Percentiles rank a stretch among this genome's conserved stretches.
Evolutionary conservation across 2,329 filamentous ascomycete species (phyloP).

Genomic region (Colletotrichum sp.): DNA sequence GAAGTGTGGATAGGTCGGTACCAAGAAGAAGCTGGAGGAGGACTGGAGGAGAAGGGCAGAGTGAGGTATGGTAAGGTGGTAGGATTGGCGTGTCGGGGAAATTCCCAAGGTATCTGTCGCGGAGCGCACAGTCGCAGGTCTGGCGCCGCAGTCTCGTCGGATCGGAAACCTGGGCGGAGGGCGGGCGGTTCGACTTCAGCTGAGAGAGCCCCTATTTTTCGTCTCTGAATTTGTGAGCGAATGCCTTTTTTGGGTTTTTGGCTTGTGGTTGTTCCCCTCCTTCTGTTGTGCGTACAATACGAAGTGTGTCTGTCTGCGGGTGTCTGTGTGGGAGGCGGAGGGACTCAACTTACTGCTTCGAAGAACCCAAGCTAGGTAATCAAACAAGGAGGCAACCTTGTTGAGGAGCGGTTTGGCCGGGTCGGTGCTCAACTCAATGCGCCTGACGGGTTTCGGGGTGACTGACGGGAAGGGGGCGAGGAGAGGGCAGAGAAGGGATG

Average conservation of each 20-base stretch:
- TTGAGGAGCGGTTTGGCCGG: slow-evolving; percentile 1
- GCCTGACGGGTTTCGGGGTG: slow-evolving; percentile 19
- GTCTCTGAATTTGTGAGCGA: not conserved
- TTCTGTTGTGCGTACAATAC: not conserved
- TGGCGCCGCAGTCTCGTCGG: slow-evolving; percentile 2
- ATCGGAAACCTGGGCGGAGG: not conserved
- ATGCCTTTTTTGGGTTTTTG: not conserved
- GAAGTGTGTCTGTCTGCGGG: not conserved
- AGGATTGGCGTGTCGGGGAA: not conserved
- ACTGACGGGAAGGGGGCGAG: slow-evolving; percentile 7
- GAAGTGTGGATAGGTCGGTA: not conserved
- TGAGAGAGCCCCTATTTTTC: slow-evolving; percentile 7
- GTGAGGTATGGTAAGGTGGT: not conserved
- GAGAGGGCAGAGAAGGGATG: slow-evolving; percentile 7
- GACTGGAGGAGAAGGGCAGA: not conserved
- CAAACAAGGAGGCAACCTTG: slow-evolving; percentile 8
- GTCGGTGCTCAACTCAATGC: slow-evolving; percentile 21
- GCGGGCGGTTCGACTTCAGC: slow-evolving; percentile 8
- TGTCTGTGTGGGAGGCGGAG: not conserved
- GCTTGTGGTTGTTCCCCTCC: not conserved
- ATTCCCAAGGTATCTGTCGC: not conserved
- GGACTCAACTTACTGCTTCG: not conserved
- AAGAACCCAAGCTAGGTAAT: not conserved
- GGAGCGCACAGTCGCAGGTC: slow-evolving; percentile 1
- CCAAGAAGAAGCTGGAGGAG: not conserved